A percentile compares a stretch with the other conserved stretches of the same genome.
phyloP scores from a whole-genome alignment of 2,329 filamentous ascomycete species.

The Penicillium sp. region DNA sequence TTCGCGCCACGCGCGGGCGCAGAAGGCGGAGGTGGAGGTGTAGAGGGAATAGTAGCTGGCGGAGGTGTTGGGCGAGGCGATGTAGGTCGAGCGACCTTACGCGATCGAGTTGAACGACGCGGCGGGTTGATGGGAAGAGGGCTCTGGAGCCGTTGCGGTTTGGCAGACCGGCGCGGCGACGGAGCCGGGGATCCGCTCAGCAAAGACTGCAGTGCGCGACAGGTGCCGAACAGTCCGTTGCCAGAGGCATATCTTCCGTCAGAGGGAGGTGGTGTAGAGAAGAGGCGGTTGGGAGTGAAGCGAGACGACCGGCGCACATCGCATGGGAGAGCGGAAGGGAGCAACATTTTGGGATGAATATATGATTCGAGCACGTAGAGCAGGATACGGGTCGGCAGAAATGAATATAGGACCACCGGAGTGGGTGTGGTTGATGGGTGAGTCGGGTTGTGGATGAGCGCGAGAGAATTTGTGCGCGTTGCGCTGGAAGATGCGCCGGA shows the following conservation, averaged over 20 bases:
- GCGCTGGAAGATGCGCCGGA: slow-evolving; percentile 34
- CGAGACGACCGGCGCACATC: slow-evolving; percentile 41
- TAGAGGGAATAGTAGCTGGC: slow-evolving; percentile 13
- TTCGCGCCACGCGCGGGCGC: slow-evolving; percentile 36
- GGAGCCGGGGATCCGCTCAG: slow-evolving; percentile 41
- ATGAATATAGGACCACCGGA: neutral
- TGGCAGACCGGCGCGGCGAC: slow-evolving; percentile 33
- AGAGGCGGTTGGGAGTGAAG: slow-evolving; percentile 35
- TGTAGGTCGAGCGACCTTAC: slow-evolving; percentile 23
- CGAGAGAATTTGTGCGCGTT: slow-evolving; percentile 19
- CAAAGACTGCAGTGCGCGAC: slow-evolving; percentile 44
- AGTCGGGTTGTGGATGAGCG: slow-evolving; percentile 20
- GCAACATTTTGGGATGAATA: slow-evolving; percentile 38
- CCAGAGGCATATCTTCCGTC: slow-evolving; percentile 34
- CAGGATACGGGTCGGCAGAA: neutral
- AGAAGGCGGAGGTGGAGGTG: slow-evolving; percentile 25
- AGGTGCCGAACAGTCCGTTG: slow-evolving; percentile 42
- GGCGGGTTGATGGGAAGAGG: slow-evolving; percentile 34
- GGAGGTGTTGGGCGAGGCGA: slow-evolving; percentile 23
- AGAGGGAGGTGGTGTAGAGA: slow-evolving; percentile 41
- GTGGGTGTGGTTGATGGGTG: neutral
- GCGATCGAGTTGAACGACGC: slow-evolving; percentile 30
- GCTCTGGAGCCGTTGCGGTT: slow-evolving; percentile 41
- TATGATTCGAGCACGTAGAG: neutral
- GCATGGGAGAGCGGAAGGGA: slow-evolving; percentile 48